A percentile compares a stretch with the other conserved stretches of the same genome.
Conservation (phyloP, 2,329 filamentous ascomycete genomes). For the Metarhizium anisopliae region DNA sequence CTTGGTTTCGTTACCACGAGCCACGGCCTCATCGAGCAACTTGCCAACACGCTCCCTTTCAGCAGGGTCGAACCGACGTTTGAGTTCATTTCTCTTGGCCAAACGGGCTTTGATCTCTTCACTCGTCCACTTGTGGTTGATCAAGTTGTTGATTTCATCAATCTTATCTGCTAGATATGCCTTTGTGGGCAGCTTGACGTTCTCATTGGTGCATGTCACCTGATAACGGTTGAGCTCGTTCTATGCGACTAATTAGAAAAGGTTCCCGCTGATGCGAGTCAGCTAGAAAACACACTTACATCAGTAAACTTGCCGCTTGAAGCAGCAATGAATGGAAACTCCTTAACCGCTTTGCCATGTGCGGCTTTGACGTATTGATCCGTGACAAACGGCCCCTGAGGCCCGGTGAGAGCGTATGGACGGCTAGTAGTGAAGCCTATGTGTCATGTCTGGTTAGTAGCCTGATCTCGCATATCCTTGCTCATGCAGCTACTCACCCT, state of each 20-base stretch:
- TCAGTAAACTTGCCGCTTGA: conserved; percentile 83
- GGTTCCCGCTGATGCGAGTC: neutral
- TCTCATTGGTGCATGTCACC: conserved; percentile 62
- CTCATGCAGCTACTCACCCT: conserved; percentile 44
- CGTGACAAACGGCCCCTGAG: conserved; percentile 70
- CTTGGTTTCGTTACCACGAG: conserved; percentile 51
- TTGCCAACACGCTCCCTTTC: conserved; percentile 60
- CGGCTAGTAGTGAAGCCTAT: conserved; percentile 68
- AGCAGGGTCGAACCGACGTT: conserved; percentile 55
- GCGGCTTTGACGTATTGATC: conserved; percentile 77
- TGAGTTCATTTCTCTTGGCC: conserved; percentile 57
- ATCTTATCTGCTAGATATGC: conserved; percentile 62
- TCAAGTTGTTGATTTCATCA: conserved; percentile 68
- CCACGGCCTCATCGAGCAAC: conserved; percentile 57
- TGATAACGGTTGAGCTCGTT: conserved; percentile 76
- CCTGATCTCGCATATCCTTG: neutral
- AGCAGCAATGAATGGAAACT: conserved; percentile 85
- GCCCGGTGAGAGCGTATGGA: conserved; percentile 74
- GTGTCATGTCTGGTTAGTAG: neutral
- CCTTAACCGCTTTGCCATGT: conserved; percentile 73
- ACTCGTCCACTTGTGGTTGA: conserved; percentile 75
- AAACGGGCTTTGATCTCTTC: conserved; percentile 75
- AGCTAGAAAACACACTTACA: conserved; percentile 33
- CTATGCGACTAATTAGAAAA: conserved; percentile 27
- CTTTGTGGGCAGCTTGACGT: conserved; percentile 65